These are phyloP conservation scores for Monosporascus sp. DNA, from an alignment of 2,329 filamentous ascomycete species.

Conservation along the genomic window DNA sequence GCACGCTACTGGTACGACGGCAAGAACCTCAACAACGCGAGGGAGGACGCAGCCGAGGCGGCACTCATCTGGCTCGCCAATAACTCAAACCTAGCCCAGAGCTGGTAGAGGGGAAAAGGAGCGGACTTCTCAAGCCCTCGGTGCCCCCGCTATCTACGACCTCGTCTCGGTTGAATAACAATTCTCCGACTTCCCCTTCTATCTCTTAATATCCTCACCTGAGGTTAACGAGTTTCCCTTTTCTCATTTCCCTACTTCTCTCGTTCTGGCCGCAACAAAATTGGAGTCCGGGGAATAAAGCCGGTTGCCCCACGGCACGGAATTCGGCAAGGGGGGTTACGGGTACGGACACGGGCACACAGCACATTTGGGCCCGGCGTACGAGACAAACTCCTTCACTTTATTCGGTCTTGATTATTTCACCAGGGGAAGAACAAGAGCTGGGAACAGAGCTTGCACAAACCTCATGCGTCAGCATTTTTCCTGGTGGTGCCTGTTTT, in stretches of 20 bases:
- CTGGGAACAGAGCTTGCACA: background rate
- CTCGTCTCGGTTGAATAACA: background rate
- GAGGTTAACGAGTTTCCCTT: conserved; percentile 9
- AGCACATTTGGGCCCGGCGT: conserved; percentile 16
- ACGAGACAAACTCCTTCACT: conserved; percentile 4
- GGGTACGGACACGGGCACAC: conserved; percentile 8
- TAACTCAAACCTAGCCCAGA: conserved; percentile 29
- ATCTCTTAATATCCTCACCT: conserved; percentile 11
- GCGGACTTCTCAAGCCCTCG: background rate
- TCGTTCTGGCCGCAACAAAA: conserved; percentile 21
- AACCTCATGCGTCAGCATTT: background rate
- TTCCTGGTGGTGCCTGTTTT: background rate
- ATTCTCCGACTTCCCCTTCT: conserved; percentile 7
- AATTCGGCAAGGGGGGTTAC: conserved; percentile 5
- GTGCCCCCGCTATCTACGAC: conserved; percentile 1
- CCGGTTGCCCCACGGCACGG: conserved; percentile 22
- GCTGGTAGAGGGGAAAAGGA: conserved; percentile 11
- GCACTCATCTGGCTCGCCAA: conserved; percentile 56
- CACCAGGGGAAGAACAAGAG: background rate
- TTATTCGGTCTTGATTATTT: background rate
- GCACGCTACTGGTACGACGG: conserved; percentile 92
- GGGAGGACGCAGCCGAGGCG: conserved; percentile 85
- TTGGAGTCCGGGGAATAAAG: conserved; percentile 25
- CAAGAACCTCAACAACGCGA: conserved; percentile 79
- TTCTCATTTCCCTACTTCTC: conserved; percentile 15